Evolutionary conservation across 2,329 filamentous ascomycete species (phyloP).

Genomic region (Colletotrichum gloeosporioides): DNA sequence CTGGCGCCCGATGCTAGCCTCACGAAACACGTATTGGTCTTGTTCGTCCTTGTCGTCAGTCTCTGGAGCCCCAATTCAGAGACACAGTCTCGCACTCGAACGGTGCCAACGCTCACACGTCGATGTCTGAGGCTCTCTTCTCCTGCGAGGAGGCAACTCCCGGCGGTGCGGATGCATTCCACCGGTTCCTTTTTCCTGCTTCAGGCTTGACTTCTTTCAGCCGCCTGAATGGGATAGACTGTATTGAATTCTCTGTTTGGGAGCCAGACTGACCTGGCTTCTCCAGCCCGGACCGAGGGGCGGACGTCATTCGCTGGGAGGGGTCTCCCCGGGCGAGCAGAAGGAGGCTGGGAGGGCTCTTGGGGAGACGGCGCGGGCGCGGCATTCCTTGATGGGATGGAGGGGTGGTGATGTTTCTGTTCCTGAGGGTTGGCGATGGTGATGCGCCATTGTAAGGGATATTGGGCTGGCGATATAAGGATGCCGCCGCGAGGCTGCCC

Average conservation of each 20-base stretch:
- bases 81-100: not conserved
- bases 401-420: not conserved
- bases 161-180: slow-evolving; percentile 3
- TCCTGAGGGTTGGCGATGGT: not conserved
- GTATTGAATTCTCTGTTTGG: not conserved
- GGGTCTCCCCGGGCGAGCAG: not conserved
- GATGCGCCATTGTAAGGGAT: slow-evolving; percentile 10
- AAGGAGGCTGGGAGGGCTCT: not conserved
- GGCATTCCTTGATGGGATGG: not conserved
- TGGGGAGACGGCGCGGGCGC: not conserved
- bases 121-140: not conserved
- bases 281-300: not conserved
- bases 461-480: slow-evolving; percentile 1
- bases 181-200: not conserved
- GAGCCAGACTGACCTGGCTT: not conserved
- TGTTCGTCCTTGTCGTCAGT: not conserved
- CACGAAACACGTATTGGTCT: slow-evolving; percentile 2
- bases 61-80: not conserved
- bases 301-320: not conserved
- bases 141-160: not conserved
- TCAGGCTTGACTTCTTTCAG: not conserved
- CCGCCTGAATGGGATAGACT: not conserved
- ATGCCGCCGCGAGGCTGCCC: not conserved
- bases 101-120: not conserved
- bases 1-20: not conserved